Conservation (phyloP, 345 rosid species). For the Linum trigynum region DNA sequence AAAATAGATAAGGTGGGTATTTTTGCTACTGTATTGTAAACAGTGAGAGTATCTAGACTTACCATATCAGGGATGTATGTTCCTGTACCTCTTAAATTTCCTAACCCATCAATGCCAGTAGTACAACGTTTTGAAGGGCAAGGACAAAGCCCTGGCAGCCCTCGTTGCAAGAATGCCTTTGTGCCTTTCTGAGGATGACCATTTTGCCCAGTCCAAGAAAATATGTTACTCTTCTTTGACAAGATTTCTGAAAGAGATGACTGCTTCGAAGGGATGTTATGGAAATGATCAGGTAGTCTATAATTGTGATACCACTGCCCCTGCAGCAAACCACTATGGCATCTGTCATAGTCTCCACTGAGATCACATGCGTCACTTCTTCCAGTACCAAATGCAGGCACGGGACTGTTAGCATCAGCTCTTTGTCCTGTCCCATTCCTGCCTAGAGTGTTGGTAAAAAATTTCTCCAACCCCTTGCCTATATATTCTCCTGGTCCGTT, state of each 20-base stretch:
- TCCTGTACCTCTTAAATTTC: conserved; percentile 60
- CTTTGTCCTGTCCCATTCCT: conserved; percentile 81
- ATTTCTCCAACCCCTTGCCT: conserved; percentile 55
- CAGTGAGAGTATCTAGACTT: conserved; percentile 6
- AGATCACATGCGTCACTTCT: conserved; percentile 50
- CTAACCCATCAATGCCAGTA: conserved; percentile 17
- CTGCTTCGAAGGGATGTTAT: conserved; percentile 13
- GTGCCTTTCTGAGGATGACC: conserved; percentile 20
- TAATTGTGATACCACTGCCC: conserved; percentile 47
- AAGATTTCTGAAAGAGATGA: conserved; percentile 17
- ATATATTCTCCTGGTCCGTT: conserved; percentile 46
- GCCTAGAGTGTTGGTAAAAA: conserved; percentile 59
- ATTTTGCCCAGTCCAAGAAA: conserved; percentile 17
- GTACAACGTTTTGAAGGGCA: conserved; percentile 18
- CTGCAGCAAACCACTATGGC: conserved; percentile 34
- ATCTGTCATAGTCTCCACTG: conserved; percentile 43
- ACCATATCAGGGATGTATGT: conserved; percentile 60
- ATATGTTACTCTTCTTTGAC: conserved; percentile 25
- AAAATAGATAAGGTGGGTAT: neutral
- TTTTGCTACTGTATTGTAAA: neutral
- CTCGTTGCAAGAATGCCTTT: conserved; percentile 31
- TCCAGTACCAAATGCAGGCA: conserved; percentile 78
- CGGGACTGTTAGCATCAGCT: conserved; percentile 54
- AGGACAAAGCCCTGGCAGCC: conserved; percentile 16
- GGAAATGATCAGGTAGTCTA: conserved; percentile 23